Conservation (phyloP, 257 asterid species). For the Lavandula angustifolia region DNA sequence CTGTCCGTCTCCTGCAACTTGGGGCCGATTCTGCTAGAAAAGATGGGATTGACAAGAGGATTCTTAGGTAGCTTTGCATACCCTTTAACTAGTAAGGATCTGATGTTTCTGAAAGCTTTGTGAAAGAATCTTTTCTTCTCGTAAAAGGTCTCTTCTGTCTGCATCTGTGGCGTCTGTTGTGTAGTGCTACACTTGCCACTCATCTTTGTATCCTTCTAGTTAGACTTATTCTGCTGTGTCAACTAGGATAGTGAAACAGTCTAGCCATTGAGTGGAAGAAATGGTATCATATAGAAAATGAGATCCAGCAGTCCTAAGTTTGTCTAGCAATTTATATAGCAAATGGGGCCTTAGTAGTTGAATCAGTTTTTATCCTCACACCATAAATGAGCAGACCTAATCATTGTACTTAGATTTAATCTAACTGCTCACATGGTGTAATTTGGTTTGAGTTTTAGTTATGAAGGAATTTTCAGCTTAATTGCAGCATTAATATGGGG, state of each 20-base stretch:
- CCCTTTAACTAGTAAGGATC: constrained; percentile 42
- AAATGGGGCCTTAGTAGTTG: constrained; percentile 13
- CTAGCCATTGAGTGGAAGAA: constrained; percentile 10
- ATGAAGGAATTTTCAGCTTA: background rate
- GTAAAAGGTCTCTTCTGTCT: constrained; percentile 45
- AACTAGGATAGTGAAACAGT: constrained; percentile 19
- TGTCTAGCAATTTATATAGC: constrained; percentile 22
- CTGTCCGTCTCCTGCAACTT: constrained; percentile 46
- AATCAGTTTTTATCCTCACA: constrained; percentile 20
- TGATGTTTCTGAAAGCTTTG: constrained; percentile 47
- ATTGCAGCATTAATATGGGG: constrained; percentile 16
- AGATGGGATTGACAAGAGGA: constrained; percentile 37
- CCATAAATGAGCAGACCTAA: constrained; percentile 32
- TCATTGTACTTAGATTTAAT: constrained; percentile 8
- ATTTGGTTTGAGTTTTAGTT: constrained; percentile 19
- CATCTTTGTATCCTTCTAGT: constrained; percentile 35
- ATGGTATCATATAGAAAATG: background rate
- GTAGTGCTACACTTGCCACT: constrained; percentile 30
- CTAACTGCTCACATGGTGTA: background rate
- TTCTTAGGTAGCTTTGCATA: constrained; percentile 46
- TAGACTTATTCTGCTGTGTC: constrained; percentile 22
- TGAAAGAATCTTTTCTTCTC: constrained; percentile 51
- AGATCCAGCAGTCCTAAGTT: constrained; percentile 27
- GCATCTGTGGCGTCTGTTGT: constrained; percentile 41
- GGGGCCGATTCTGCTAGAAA: constrained; percentile 30